Percentiles rank a stretch among this genome's conserved stretches.
These are phyloP conservation scores for Mycena belliarum DNA, from an alignment of 768 basidiomycete species.

Conservation along the genomic window DNA sequence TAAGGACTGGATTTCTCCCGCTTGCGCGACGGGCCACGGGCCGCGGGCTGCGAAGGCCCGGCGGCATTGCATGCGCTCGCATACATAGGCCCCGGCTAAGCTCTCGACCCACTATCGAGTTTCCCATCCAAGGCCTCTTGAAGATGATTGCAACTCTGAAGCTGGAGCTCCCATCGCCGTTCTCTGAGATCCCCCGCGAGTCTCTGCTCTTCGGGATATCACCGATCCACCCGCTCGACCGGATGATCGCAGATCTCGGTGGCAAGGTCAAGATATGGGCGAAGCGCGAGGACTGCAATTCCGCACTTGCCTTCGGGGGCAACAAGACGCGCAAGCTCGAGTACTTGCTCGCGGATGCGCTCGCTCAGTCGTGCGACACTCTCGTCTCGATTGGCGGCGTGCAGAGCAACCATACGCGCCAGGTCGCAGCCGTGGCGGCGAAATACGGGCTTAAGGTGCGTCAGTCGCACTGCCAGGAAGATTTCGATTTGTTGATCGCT, in stretches of 20 bases:
- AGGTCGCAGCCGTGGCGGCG: constrained; percentile 28
- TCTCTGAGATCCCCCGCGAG: constrained; percentile 23
- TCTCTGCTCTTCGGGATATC: constrained; percentile 24
- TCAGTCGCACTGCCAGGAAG: not conserved
- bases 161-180: constrained; percentile 23
- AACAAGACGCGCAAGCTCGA: constrained; percentile 30
- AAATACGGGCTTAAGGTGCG: constrained; percentile 25
- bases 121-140: too few species aligned
- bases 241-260: constrained; percentile 24
- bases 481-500: not conserved
- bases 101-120: not conserved
- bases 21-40: too few species aligned
- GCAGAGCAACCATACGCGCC: constrained; percentile 29
- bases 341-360: constrained; percentile 25
- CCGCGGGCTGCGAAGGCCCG: too few species aligned
- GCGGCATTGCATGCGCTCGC: not conserved
- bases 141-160: not conserved
- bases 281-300: constrained; percentile 30
- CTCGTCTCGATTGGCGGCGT: constrained; percentile 28
- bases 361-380: constrained; percentile 23
- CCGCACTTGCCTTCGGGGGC: constrained; percentile 25
- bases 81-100: not conserved
- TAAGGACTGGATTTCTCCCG: too few species aligned
- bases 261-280: constrained; percentile 25
- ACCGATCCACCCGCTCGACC: constrained; percentile 25